phyloP scores from a whole-genome alignment of 2,329 filamentous ascomycete genomes.

The Huntiella omanensis region DNA sequence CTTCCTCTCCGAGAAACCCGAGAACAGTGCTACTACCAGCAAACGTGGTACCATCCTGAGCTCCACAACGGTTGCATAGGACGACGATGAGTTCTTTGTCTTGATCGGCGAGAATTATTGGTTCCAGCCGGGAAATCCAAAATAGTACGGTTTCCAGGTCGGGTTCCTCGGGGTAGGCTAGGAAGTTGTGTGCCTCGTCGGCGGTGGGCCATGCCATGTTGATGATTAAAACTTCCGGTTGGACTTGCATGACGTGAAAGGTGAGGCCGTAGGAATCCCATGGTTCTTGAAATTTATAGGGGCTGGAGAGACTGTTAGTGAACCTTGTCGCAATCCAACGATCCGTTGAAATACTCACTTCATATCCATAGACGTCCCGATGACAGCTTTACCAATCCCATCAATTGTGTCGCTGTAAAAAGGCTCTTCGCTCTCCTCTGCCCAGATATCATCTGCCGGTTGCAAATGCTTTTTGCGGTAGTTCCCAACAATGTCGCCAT shows the following conservation, averaged over 20 bases:
- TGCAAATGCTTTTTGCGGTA: slow-evolving; percentile 39
- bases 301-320: background rate
- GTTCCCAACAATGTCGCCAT: slow-evolving; percentile 31
- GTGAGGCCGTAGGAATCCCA: slow-evolving; percentile 19
- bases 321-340: no score
- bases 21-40: slow-evolving; percentile 57
- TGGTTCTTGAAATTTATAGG: slow-evolving; percentile 11
- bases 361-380: slow-evolving; percentile 42
- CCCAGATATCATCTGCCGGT: slow-evolving; percentile 43
- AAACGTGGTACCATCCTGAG: slow-evolving; percentile 46
- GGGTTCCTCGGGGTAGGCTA: slow-evolving; percentile 32
- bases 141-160: slow-evolving; percentile 60
- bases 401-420: slow-evolving; percentile 25
- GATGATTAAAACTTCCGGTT: slow-evolving; percentile 45
- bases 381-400: slow-evolving; percentile 26
- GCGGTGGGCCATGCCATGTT: slow-evolving; percentile 63
- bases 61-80: slow-evolving; percentile 51
- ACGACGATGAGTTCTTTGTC: slow-evolving; percentile 48
- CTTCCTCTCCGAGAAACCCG: slow-evolving; percentile 43
- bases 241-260: slow-evolving; percentile 34
- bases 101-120: slow-evolving; percentile 32
- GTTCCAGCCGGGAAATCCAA: slow-evolving; percentile 54
- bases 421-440: slow-evolving; percentile 30
- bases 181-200: slow-evolving; percentile 28
- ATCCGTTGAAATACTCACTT: slow-evolving; percentile 21